Evolutionary conservation across 352 stramenopile genomes (phyloP), one percentile per base, ranked within the genome.

Genomic region (Halophytophthora batemanensis): DNA sequence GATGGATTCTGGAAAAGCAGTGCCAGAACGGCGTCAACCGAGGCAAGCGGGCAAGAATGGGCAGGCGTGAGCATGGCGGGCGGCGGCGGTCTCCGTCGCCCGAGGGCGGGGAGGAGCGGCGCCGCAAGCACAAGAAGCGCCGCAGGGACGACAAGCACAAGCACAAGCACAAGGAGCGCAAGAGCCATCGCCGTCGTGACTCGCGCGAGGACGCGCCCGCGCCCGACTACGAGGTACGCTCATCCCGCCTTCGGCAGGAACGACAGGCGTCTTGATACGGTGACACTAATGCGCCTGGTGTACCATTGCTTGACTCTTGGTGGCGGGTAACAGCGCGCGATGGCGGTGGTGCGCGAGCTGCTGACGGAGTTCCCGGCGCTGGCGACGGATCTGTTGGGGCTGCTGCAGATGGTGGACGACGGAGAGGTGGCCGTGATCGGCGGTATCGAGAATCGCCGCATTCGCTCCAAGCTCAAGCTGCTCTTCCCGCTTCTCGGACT

Each of bases 401-500:
- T 95, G 31, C 53, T 95, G 22, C 80, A 90, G 60, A 85, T 87
- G 77, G 42, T 95, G 45, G 76, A 93, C 45, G 65, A 85, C 29
- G 82, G 84, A 15, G 64, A 91, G 53, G 70, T 83, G 19, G 84
- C 77, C 17, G 68, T 93, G 25, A 86, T 93, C 64, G 71, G 73
- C 4, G 84, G 78, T 33, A 84, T 95, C 19, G 69, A 86, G 51
- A 92, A 95, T 64, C 60, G 53, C 38, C 68, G 66, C 52, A 86
- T 95, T 36, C 77, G 72, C 19, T 61, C 57, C 8, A 74, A 87
- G 51, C 69, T 95, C 0, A 74, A 79, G 37, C 50, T 63, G 46
- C 66, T 94, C 1, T 92, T 93, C 40, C 82, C 82, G 23, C 54
- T 94, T 13, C 57, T 95, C 2, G 82, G 82, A 2, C 64, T 90